Evolutionary conservation across 257 asterid species (phyloP), one percentile per base, ranked within the genome.

Genomic region (Ballota nigra): DNA sequence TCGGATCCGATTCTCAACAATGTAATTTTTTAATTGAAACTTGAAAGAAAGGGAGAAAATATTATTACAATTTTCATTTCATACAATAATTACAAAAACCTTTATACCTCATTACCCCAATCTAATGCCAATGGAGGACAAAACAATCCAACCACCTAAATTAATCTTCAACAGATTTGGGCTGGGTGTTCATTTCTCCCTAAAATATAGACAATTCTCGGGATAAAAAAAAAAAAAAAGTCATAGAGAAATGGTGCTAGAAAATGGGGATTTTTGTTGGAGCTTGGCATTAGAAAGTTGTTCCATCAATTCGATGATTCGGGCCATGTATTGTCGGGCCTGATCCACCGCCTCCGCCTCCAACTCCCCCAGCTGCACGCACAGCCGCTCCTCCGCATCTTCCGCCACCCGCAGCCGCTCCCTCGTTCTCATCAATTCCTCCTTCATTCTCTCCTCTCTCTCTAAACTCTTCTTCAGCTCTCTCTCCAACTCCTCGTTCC

Each of bases 301-400:
- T 11, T 82, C 80, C 85, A 78, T 76, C 53, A 92, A 45, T 12
- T 85, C 70, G 34, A 78, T 12, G 4, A 87, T 64, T 1, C 64
- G 83, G 12, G 83, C 77, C 53, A 85, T 74, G 75, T 87, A 83
- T 0, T 75, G 78, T 12, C 95, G 84, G 6, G 87, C 95, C 77
- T 86, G 87, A 18, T 71, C 86, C 4, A 89, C 86, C 23, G 91
- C 89, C 85, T 91, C 97, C 3, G 96, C 97, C 78, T 91, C 97
- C 3, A 89, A 82, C 78, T 91, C 96, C 0, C 97, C 96, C 2
- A 92, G 93, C 74, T 92, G 95, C 57, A 80, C 80, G 78, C 96
- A 87, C 7, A 92, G 90, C 8, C 88, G 84, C 85, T 92, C 97
- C 88, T 92, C 95, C 29, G 93, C 97, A 72, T 92, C 97, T 75